Conservation (phyloP, 2,329 filamentous ascomycete genomes). For the Beauveria pseudobassiana region DNA sequence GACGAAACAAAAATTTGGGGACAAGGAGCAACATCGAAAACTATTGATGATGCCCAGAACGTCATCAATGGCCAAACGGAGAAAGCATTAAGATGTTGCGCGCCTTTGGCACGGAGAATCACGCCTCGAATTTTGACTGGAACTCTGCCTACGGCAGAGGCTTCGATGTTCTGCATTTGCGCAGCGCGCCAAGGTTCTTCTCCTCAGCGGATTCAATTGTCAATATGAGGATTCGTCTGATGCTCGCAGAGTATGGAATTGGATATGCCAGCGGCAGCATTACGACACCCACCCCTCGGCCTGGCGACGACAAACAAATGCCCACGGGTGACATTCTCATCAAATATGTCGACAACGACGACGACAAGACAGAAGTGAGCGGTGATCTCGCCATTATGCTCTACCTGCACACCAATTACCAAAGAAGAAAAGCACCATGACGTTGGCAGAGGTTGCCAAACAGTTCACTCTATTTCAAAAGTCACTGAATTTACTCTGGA, state of each 20-base stretch:
- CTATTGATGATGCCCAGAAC: slow-evolving; percentile 45
- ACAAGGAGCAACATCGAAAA: slow-evolving; percentile 73
- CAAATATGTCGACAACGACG: slow-evolving; percentile 50
- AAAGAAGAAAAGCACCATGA: slow-evolving; percentile 20
- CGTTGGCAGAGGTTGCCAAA: slow-evolving; percentile 26
- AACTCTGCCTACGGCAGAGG: slow-evolving; percentile 65
- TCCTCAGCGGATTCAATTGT: slow-evolving; percentile 37
- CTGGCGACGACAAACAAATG: not conserved
- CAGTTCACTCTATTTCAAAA: slow-evolving; percentile 36
- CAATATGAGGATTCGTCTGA: slow-evolving; percentile 43
- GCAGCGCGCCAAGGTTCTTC: slow-evolving; percentile 43
- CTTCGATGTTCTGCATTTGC: slow-evolving; percentile 74
- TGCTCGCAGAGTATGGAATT: slow-evolving; percentile 42
- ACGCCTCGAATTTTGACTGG: slow-evolving; percentile 67
- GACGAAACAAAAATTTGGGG: slow-evolving; percentile 74
- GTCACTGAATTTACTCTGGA: slow-evolving; percentile 19
- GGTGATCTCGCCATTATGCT: slow-evolving; percentile 48
- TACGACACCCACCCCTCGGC: slow-evolving; percentile 13
- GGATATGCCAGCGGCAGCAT: slow-evolving; percentile 39
- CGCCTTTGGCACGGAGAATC: slow-evolving; percentile 83
- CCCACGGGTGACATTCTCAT: slow-evolving; percentile 25
- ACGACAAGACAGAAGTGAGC: slow-evolving; percentile 35
- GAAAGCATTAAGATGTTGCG: slow-evolving; percentile 63
- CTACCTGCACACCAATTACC: slow-evolving; percentile 52
- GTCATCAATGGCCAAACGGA: slow-evolving; percentile 63